phyloP scores from a whole-genome alignment of 2,329 filamentous ascomycete genomes.

The Diplodia corticola region DNA sequence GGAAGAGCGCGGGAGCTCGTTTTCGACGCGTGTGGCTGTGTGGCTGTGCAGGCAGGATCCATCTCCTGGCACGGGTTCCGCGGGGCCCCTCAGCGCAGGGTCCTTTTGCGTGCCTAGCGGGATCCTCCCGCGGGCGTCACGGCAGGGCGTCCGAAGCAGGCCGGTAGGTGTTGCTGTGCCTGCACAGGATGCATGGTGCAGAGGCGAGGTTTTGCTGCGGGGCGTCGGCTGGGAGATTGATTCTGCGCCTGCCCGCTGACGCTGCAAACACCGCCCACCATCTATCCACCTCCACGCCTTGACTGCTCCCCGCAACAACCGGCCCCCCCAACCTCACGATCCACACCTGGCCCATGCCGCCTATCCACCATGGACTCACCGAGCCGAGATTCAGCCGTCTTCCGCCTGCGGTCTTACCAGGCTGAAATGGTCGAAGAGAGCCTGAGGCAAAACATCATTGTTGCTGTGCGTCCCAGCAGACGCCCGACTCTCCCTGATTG shows the following conservation, averaged over 20 bases:
- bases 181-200: background rate
- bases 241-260: background rate
- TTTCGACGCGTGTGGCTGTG: background rate
- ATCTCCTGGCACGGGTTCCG: background rate
- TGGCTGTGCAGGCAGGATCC: slow-evolving; percentile 4
- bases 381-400: background rate
- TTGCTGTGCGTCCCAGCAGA: slow-evolving; percentile 33
- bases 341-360: background rate
- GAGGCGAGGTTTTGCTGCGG: background rate
- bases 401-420: slow-evolving; percentile 48
- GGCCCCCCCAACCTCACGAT: background rate
- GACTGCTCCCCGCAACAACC: background rate
- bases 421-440: slow-evolving; percentile 51
- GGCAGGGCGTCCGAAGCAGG: no score
- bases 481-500: background rate
- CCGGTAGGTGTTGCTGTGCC: background rate
- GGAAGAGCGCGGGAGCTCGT: background rate
- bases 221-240: background rate
- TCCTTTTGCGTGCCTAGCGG: background rate
- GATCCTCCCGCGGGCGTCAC: background rate
- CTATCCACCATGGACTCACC: background rate
- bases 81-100: background rate
- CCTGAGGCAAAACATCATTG: slow-evolving; percentile 47
- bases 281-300: background rate
- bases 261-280: slow-evolving; percentile 1